These are phyloP conservation scores for Chlorella variabilis DNA, from an alignment of 163 green algal genomes.

Conservation along the genomic window DNA sequence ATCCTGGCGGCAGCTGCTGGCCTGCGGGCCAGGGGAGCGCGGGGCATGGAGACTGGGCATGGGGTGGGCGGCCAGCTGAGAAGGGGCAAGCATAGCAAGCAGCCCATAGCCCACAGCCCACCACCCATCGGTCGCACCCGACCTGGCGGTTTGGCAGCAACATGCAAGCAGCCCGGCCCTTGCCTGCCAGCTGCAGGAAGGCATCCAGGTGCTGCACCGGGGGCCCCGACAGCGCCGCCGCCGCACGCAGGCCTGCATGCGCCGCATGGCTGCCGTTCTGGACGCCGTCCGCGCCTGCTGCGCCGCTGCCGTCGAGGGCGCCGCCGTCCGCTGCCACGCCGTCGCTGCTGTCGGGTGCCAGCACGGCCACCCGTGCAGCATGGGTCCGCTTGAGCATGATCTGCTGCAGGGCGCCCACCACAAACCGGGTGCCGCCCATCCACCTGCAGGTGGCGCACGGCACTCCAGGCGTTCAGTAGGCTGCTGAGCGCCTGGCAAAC, in stretches of 20 bases:
- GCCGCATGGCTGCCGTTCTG: background rate
- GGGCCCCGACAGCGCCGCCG: background rate
- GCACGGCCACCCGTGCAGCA: background rate
- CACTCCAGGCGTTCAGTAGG: no score
- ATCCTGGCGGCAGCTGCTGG: conserved; percentile 22
- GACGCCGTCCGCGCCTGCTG: background rate
- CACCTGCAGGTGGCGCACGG: conserved; percentile 1
- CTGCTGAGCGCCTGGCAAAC: no score
- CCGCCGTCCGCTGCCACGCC: background rate
- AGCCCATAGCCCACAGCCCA: no score
- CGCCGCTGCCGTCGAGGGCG: background rate
- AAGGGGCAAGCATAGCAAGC: no score
- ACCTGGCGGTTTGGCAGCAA: no score
- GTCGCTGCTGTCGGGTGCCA: conserved; percentile 1
- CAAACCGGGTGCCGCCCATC: conserved; percentile 59
- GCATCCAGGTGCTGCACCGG: conserved; percentile 22
- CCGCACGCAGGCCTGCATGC: background rate
- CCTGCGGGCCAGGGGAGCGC: background rate
- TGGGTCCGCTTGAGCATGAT: conserved; percentile 51
- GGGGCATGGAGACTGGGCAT: no score
- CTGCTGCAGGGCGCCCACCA: conserved; percentile 61
- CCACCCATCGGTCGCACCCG: no score
- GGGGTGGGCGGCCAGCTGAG: no score
- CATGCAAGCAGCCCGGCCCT: no score
- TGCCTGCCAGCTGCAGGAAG: conserved; percentile 13